These are phyloP conservation scores for Zalerion maritima DNA, from an alignment of 495 filamentous ascomycete genomes.

Conservation along the genomic window DNA sequence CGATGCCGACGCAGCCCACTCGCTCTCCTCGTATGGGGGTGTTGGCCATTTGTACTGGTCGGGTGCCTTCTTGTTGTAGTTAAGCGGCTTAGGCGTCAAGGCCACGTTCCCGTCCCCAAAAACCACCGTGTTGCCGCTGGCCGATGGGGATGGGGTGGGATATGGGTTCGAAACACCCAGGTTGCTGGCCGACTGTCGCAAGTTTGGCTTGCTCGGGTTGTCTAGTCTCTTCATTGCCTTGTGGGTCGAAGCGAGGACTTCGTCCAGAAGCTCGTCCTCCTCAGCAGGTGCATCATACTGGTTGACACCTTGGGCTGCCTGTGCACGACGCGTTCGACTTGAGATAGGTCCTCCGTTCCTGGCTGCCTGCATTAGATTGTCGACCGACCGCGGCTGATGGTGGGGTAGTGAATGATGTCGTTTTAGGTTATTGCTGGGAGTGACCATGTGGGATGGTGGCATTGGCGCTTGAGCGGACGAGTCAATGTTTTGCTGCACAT, in stretches of 20 bases:
- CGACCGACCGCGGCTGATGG: constrained; percentile 47
- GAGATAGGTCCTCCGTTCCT: constrained; percentile 51
- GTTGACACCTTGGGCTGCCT: constrained; percentile 60
- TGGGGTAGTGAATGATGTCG: constrained; percentile 66
- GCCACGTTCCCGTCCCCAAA: constrained; percentile 53
- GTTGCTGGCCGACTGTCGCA: constrained; percentile 43
- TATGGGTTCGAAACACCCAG: constrained; percentile 62
- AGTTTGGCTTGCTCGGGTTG: constrained; percentile 32
- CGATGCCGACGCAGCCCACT: constrained; percentile 71
- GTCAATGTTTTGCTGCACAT: constrained; percentile 49
- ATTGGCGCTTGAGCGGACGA: constrained; percentile 36
- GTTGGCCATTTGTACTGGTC: constrained; percentile 75
- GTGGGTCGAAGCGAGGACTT: constrained; percentile 43
- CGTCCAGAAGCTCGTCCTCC: constrained; percentile 88
- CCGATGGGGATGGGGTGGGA: constrained; percentile 81
- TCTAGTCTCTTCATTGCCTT: constrained; percentile 35
- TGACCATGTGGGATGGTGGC: constrained; percentile 36
- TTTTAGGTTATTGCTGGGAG: constrained; percentile 39
- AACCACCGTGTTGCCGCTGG: constrained; percentile 56
- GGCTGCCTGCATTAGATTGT: constrained; percentile 42
- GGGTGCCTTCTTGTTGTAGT: constrained; percentile 35
- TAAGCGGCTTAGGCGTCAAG: constrained; percentile 41
- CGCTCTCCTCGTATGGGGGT: constrained; percentile 79
- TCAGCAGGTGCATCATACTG: constrained; percentile 95
- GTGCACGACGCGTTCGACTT: constrained; percentile 66